These are phyloP conservation scores for Phytophthora rubi DNA, from an alignment of 352 stramenopile genomes.

Conservation along the genomic window DNA sequence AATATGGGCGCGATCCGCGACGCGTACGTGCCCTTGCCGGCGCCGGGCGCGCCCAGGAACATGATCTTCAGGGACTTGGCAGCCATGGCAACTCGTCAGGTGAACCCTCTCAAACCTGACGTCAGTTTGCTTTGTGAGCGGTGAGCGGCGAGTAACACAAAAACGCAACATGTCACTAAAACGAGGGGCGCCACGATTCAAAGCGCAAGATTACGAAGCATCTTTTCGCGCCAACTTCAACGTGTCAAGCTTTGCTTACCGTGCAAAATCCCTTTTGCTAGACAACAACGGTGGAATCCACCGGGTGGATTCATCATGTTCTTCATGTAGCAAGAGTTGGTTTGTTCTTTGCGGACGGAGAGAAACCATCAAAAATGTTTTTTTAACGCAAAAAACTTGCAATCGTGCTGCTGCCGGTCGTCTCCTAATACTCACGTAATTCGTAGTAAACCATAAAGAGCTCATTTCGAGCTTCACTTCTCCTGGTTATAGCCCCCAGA, in stretches of 20 bases:
- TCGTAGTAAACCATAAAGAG: neutral
- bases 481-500: neutral
- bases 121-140: constrained; percentile 23
- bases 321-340: too few species aligned
- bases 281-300: too few species aligned
- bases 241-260: constrained; percentile 7
- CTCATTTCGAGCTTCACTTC: neutral
- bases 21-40: constrained; percentile 92
- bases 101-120: constrained; percentile 5
- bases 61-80: constrained; percentile 80
- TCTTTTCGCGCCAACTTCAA: constrained; percentile 13
- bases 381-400: neutral
- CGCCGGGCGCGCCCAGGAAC: constrained; percentile 90
- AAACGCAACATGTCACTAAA: constrained; percentile 23
- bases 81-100: constrained; percentile 22
- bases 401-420: neutral
- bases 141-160: neutral
- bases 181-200: neutral
- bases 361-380: neutral
- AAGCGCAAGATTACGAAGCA: constrained; percentile 20
- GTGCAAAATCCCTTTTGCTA: neutral
- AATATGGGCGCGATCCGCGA: constrained; percentile 86
- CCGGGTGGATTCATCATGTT: too few species aligned
- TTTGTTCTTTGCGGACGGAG: neutral
- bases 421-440: neutral